A percentile compares a stretch with the other conserved stretches of the same genome.
phyloP scores from a whole-genome alignment of 2,329 filamentous ascomycete species.

The Alternaria sp. region DNA sequence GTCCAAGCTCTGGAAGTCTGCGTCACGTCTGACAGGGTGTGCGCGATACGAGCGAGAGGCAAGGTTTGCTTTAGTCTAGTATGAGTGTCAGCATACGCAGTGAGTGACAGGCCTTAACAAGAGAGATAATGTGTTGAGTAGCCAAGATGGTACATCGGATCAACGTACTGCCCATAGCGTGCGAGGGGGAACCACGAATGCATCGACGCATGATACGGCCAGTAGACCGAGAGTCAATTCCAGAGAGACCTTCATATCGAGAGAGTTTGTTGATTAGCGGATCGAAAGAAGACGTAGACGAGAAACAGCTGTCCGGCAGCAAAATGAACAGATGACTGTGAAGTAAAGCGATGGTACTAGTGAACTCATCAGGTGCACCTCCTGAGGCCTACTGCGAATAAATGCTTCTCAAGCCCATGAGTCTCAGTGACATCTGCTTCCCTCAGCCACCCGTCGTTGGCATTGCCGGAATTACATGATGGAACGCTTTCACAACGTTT shows the following conservation, averaged over 20 bases:
- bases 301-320: slow-evolving; percentile 26
- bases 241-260: slow-evolving; percentile 34
- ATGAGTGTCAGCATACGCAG: not conserved
- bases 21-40: slow-evolving; percentile 14
- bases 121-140: not conserved
- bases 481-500: slow-evolving; percentile 24
- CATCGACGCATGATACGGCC: slow-evolving; percentile 29
- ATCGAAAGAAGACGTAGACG: not conserved
- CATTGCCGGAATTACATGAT: slow-evolving; percentile 18
- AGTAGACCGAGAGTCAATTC: slow-evolving; percentile 27
- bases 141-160: not conserved
- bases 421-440: slow-evolving; percentile 12
- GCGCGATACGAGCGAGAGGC: slow-evolving; percentile 20
- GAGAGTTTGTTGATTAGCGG: not conserved
- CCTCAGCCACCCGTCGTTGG: slow-evolving; percentile 4
- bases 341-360: not conserved
- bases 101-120: not conserved
- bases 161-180: slow-evolving; percentile 31
- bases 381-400: not conserved
- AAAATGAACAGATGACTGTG: slow-evolving; percentile 1
- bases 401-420: not conserved
- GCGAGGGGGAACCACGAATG: slow-evolving; percentile 23
- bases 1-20: not conserved
- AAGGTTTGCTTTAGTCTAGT: slow-evolving; percentile 15
- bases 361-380: not conserved